Evolutionary conservation across 352 stramenopile species (phyloP).

Genomic region (Pythium phragmiticola): DNA sequence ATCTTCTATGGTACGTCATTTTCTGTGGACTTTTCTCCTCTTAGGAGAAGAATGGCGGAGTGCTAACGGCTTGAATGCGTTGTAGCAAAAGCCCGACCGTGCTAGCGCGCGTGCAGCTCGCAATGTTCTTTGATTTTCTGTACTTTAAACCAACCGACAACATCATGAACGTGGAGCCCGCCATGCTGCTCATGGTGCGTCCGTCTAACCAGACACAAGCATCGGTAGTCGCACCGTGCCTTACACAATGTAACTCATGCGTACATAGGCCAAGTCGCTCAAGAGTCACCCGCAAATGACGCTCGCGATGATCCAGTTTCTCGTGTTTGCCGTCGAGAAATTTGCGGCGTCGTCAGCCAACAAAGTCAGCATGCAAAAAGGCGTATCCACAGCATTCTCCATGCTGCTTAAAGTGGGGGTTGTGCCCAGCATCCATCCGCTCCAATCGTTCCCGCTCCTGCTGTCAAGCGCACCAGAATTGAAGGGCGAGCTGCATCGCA

Average conservation of each 20-base stretch:
- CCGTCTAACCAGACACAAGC: background rate
- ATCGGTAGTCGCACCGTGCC: background rate
- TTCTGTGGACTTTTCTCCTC: background rate
- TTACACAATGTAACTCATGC: background rate
- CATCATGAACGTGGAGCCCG: conserved; percentile 82
- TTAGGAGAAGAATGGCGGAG: background rate
- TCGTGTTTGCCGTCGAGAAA: conserved; percentile 84
- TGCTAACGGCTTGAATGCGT: background rate
- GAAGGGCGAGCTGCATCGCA: conserved; percentile 69
- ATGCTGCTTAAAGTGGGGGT: conserved; percentile 76
- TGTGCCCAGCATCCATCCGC: conserved; percentile 57
- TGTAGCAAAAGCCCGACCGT: conserved; percentile 70
- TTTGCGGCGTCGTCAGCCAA: conserved; percentile 76
- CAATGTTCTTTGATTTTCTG: conserved; percentile 88
- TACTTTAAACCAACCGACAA: conserved; percentile 82
- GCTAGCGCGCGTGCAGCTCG: conserved; percentile 71
- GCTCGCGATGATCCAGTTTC: conserved; percentile 82
- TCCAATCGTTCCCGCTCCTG: conserved; percentile 80
- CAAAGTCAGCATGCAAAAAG: conserved; percentile 79
- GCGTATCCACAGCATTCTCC: conserved; percentile 74
- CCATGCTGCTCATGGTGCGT: conserved; percentile 80
- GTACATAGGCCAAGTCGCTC: conserved; percentile 73
- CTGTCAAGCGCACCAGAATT: conserved; percentile 65
- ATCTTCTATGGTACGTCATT: conserved; percentile 68
- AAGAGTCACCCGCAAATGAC: conserved; percentile 84